Conservation (phyloP, 192 early-diverging fungal species). For the Linnemannia zychae region DNA sequence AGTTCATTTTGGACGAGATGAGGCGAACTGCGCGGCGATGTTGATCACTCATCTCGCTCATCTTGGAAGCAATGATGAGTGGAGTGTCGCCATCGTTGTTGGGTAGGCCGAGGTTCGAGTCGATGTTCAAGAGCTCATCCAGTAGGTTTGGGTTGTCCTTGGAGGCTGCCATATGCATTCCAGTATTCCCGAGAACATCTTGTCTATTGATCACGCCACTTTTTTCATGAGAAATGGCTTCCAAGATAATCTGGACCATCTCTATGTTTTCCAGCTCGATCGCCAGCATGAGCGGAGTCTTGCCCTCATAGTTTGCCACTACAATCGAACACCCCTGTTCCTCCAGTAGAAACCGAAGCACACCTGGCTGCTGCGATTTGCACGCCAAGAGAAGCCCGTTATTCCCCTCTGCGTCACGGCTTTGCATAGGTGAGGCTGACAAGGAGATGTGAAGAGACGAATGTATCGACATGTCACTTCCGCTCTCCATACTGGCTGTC, state of each 20-base stretch:
- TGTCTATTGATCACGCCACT: constrained; percentile 39
- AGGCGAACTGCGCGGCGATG: constrained; percentile 8
- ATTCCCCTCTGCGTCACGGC: constrained; percentile 59
- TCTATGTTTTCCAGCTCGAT: constrained; percentile 41
- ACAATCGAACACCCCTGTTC: constrained; percentile 18
- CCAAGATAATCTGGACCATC: constrained; percentile 39
- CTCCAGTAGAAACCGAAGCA: constrained; percentile 43
- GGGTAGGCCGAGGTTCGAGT: constrained; percentile 37
- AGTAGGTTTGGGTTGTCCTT: constrained; percentile 18
- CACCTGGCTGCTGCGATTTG: constrained; percentile 31
- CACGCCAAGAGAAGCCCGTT: constrained; percentile 58
- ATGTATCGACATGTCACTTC: constrained; percentile 13
- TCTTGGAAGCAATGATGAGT: constrained; percentile 37
- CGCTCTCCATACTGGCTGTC: constrained; percentile 22
- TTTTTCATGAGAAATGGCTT: constrained; percentile 1
- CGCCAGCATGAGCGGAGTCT: constrained; percentile 59
- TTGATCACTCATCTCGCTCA: constrained; percentile 6
- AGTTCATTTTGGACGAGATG: constrained; percentile 27
- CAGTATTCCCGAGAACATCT: constrained; percentile 59
- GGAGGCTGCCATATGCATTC: constrained; percentile 25
- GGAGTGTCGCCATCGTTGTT: constrained; percentile 58
- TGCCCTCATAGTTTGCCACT: constrained; percentile 52
- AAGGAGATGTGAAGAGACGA: constrained; percentile 10
- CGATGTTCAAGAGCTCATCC: constrained; percentile 23
- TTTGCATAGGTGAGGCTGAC: constrained; percentile 28